These are phyloP conservation scores for Scutellaria baicalensis DNA, from an alignment of 257 asterid genomes.

Conservation along the genomic window DNA sequence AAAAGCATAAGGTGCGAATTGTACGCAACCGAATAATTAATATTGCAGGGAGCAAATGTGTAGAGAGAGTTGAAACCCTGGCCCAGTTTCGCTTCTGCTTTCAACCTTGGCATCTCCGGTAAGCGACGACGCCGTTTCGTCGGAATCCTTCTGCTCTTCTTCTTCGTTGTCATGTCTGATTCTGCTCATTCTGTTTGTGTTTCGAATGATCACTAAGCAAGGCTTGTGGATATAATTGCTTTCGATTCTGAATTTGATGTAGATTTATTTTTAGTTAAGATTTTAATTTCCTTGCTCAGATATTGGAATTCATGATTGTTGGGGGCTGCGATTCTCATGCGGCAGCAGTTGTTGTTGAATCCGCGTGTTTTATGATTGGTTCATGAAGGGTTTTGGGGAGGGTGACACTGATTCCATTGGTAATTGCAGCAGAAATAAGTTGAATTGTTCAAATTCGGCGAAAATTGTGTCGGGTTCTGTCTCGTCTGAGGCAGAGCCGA, in stretches of 20 bases:
- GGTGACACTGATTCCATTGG: constrained; percentile 21
- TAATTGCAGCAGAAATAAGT: constrained; percentile 15
- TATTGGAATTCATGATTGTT: constrained; percentile 4
- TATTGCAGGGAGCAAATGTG: background rate
- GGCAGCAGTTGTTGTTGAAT: constrained; percentile 14
- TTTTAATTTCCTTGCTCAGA: constrained; percentile 13
- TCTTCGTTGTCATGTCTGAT: background rate
- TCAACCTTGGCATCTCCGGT: constrained; percentile 20
- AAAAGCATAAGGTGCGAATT: background rate
- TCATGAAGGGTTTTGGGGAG: constrained; percentile 45
- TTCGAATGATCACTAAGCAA: background rate
- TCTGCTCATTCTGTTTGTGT: background rate
- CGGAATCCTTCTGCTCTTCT: background rate
- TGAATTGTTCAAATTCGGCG: background rate
- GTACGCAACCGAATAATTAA: constrained; percentile 9
- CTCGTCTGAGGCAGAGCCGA: constrained; percentile 50
- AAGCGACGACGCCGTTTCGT: constrained; percentile 13
- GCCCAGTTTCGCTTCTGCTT: background rate
- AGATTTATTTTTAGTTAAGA: background rate
- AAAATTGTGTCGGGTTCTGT: constrained; percentile 36
- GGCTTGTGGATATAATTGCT: background rate
- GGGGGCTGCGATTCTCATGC: constrained; percentile 15
- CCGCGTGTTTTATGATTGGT: constrained; percentile 16
- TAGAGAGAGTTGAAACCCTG: background rate
- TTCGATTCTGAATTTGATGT: background rate